These are phyloP conservation scores for Basipetospora sp. DNA, from an alignment of 2,329 filamentous ascomycete genomes.

Conservation along the genomic window DNA sequence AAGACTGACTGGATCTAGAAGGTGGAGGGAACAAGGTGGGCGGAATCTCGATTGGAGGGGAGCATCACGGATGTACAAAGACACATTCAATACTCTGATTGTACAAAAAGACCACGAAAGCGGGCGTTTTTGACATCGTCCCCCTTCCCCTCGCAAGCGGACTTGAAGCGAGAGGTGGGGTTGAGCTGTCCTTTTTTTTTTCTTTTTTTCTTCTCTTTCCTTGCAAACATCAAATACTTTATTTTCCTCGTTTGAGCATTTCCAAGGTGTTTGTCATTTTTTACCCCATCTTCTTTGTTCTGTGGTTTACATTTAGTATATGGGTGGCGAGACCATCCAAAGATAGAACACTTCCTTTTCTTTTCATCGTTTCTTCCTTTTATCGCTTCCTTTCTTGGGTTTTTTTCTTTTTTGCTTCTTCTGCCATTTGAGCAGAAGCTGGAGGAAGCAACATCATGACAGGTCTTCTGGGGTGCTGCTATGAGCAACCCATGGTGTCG, in stretches of 20 bases:
- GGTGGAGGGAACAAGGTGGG: background rate
- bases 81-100: too few species aligned
- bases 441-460: background rate
- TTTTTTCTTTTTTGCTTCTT: background rate
- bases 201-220: too few species aligned
- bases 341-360: background rate
- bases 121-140: too few species aligned
- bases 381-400: background rate
- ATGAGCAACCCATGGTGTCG: background rate
- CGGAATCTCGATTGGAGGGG: background rate
- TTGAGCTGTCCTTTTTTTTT: background rate
- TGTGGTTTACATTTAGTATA: background rate
- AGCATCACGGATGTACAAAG: background rate
- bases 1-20: conserved; percentile 19
- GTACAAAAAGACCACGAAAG: background rate
- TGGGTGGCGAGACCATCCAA: too few species aligned
- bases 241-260: conserved; percentile 4
- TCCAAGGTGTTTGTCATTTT: conserved; percentile 3
- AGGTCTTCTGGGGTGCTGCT: background rate
- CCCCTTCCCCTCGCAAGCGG: background rate
- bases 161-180: background rate
- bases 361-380: background rate
- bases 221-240: background rate
- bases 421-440: too few species aligned
- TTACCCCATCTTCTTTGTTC: conserved; percentile 2